Evolutionary conservation across 257 asterid genomes (phyloP), one percentile per base, ranked within the genome.

Genomic region (Salvia splendens): DNA sequence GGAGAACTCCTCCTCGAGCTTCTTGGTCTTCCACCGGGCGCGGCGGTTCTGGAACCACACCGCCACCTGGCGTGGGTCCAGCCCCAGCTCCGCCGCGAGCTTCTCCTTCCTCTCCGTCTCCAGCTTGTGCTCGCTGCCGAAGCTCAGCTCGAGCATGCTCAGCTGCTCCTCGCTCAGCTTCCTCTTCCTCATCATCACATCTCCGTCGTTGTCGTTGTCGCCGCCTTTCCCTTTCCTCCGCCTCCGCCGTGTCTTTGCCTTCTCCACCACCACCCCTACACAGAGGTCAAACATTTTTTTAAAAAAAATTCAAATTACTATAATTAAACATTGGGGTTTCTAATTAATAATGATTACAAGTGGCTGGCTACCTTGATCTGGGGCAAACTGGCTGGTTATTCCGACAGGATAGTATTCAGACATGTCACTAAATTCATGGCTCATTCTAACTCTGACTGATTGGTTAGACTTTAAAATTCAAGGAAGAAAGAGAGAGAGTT

Each of bases 31-130:
- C 85, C 94, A 86, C 24, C 98, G 81, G 32, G 98, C 98, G 74
- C 98, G 57, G 32, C 98, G 73, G 51, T 92, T 92, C 72, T 92
- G 98, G 59, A 92, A 92, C 98, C 98, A 92, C 12, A 92, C 86
- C 0, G 96, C 95, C 0, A 92, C 74, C 72, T 92, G 98, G 2
- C 96, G 76, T 0, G 96, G 98, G 55, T 89, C 90, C 61, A 92
- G 74, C 4, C 94, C 95, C 56, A 92, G 76, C 86, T 92, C 97
- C 2, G 84, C 69, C 4, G 98, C 98, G 17, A 92, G 81, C 78
- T 68, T 73, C 65, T 89, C 96, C 72, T 92, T 92, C 57, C 98
- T 89, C 79, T 87, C 97, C 4, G 97, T 79, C 80, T 89, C 98
- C 55, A 89, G 46, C 45, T 92, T 89, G 24, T 87, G 95, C 74